phyloP scores from a whole-genome alignment of 2,329 filamentous ascomycete species.

The Clathrospora elynae region DNA sequence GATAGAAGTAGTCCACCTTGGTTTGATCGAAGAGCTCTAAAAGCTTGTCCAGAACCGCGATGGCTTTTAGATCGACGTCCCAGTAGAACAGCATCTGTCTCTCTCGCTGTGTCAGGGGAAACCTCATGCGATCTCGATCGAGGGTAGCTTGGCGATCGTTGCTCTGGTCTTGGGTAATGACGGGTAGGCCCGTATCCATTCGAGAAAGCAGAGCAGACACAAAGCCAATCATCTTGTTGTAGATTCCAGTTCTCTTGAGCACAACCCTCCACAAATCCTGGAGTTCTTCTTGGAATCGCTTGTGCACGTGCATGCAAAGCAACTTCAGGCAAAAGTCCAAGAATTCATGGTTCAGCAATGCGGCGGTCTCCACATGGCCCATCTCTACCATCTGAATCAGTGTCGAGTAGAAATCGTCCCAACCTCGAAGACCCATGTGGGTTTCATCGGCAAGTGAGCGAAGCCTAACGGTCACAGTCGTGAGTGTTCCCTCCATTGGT shows the following conservation, averaged over 20 bases:
- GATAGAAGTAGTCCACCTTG: conserved; percentile 40
- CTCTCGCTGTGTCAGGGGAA: conserved; percentile 37
- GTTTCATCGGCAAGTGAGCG: conserved; percentile 31
- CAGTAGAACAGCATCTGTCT: conserved; percentile 29
- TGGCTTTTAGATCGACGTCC: conserved; percentile 37
- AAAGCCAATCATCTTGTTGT: conserved; percentile 40
- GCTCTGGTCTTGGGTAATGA: conserved; percentile 5
- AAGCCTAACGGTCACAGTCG: conserved; percentile 25
- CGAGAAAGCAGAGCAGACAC: conserved; percentile 34
- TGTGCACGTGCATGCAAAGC: conserved; percentile 36
- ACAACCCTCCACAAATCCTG: conserved; percentile 36
- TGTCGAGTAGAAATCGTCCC: conserved; percentile 46
- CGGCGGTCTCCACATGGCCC: conserved; percentile 36
- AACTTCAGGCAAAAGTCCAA: conserved; percentile 38
- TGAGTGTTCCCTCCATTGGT: conserved; percentile 24
- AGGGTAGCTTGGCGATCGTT: conserved; percentile 28
- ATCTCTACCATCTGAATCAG: conserved; percentile 37
- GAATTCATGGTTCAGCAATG: conserved; percentile 34
- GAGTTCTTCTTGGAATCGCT: conserved; percentile 15
- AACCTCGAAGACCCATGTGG: conserved; percentile 31
- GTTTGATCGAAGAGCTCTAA: conserved; percentile 41
- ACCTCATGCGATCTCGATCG: conserved; percentile 30
- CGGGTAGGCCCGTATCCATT: conserved; percentile 32
- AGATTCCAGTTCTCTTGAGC: conserved; percentile 40
- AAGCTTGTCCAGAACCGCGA: conserved; percentile 43